These are phyloP conservation scores for Herpetomonas muscarum DNA, from an alignment of 208 protist genomes.

Conservation along the genomic window DNA sequence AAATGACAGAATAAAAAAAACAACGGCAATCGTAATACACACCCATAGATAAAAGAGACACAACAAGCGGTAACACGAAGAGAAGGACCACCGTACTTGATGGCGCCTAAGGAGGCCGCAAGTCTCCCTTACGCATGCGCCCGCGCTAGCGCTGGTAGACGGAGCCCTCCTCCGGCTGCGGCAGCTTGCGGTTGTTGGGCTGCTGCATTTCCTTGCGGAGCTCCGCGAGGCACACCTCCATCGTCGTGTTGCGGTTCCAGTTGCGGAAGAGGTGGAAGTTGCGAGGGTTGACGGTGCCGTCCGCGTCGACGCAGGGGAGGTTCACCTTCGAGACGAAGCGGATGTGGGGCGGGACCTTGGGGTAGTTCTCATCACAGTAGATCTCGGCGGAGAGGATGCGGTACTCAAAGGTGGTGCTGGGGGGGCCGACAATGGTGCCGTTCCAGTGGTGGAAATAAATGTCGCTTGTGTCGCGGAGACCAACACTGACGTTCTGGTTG, in stretches of 20 bases:
- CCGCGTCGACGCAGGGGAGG: slow-evolving; percentile 73
- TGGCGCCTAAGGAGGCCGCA: too few relatives aligned
- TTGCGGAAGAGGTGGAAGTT: slow-evolving; percentile 76
- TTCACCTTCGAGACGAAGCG: slow-evolving; percentile 84
- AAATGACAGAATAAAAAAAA: slow-evolving; percentile 10
- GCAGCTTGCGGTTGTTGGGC: slow-evolving; percentile 77
- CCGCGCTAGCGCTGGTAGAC: slow-evolving; percentile 32
- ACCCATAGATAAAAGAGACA: slow-evolving; percentile 3
- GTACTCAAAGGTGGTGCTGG: slow-evolving; percentile 86
- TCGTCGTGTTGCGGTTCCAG: slow-evolving; percentile 77
- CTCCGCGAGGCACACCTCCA: slow-evolving; percentile 86
- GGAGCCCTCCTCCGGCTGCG: slow-evolving; percentile 81
- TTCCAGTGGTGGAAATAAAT: slow-evolving; percentile 92
- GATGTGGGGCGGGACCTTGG: slow-evolving; percentile 78
- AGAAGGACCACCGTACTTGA: neutral
- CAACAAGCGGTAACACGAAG: neutral
- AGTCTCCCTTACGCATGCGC: too few relatives aligned
- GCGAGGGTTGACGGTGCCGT: slow-evolving; percentile 69
- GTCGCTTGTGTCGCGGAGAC: slow-evolving; percentile 82
- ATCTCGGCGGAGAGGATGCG: slow-evolving; percentile 87
- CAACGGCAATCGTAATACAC: neutral
- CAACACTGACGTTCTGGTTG: slow-evolving; percentile 88
- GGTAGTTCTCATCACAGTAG: slow-evolving; percentile 88
- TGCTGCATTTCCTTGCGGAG: slow-evolving; percentile 82
- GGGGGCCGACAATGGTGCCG: slow-evolving; percentile 87